Percentiles rank a stretch among this genome's conserved stretches.
These are phyloP conservation scores for Dissophora globulifera DNA, from an alignment of 192 early-diverging fungal species.

Conservation along the genomic window DNA sequence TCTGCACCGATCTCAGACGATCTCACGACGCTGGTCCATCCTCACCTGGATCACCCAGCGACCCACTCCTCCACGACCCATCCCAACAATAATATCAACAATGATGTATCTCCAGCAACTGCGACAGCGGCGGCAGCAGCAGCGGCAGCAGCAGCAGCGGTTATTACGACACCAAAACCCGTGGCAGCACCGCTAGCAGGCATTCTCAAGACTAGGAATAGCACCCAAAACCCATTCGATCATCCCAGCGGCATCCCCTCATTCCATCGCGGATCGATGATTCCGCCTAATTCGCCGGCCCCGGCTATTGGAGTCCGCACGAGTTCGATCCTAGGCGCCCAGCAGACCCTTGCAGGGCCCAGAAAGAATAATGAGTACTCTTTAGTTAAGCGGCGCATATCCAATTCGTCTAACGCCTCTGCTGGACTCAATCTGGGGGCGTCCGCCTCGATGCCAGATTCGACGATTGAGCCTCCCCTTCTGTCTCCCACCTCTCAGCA, in stretches of 20 bases:
- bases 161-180: not conserved
- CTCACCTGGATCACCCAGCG: not conserved
- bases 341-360: not conserved
- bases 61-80: not conserved
- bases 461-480: not conserved
- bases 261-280: not conserved
- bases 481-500: constrained; percentile 27
- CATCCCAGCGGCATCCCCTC: not conserved
- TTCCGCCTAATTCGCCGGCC: constrained; percentile 1
- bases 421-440: not conserved
- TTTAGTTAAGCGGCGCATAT: constrained; percentile 13
- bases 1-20: not conserved
- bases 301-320: constrained; percentile 30
- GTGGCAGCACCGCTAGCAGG: constrained; percentile 12
- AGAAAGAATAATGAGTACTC: constrained; percentile 10
- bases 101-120: no score
- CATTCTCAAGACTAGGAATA: constrained; percentile 39
- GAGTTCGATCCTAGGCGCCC: constrained; percentile 25
- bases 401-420: not conserved
- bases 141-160: not conserved
- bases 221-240: constrained; percentile 36
- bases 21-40: not conserved
- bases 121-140: no score
- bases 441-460: not conserved
- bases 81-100: not conserved